A percentile compares a stretch with the other conserved stretches of the same genome.
phyloP scores from a whole-genome alignment of 2,329 filamentous ascomycete genomes.

The Cercospora canescens region DNA sequence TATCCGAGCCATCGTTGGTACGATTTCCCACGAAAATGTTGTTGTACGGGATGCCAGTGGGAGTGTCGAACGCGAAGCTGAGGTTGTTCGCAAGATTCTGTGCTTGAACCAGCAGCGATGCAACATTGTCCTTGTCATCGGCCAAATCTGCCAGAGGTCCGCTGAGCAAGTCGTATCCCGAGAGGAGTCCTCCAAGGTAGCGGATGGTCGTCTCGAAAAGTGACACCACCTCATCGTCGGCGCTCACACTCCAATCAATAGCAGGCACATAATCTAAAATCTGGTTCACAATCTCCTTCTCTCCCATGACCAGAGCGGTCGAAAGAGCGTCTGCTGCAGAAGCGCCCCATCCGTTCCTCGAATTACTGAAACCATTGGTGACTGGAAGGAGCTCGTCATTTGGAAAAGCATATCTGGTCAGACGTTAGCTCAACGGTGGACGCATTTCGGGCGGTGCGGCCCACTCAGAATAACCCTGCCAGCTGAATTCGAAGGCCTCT shows the following conservation, averaged over 20 bases:
- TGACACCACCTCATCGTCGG: constrained; percentile 60
- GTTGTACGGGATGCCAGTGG: constrained; percentile 73
- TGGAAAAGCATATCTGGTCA: constrained; percentile 51
- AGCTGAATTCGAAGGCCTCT: constrained; percentile 68
- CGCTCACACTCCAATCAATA: constrained; percentile 79
- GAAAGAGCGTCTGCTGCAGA: constrained; percentile 79
- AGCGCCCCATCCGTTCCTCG: constrained; percentile 80
- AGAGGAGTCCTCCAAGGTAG: constrained; percentile 78
- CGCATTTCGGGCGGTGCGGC: not conserved
- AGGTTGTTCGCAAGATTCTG: constrained; percentile 69
- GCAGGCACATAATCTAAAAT: constrained; percentile 70
- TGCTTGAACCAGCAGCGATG: constrained; percentile 66
- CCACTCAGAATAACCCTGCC: constrained; percentile 55
- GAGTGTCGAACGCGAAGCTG: constrained; percentile 75
- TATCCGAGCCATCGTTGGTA: constrained; percentile 48
- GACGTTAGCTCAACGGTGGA: not conserved
- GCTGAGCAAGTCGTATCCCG: constrained; percentile 71
- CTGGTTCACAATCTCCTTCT: constrained; percentile 64
- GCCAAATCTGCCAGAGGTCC: constrained; percentile 54
- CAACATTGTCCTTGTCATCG: constrained; percentile 48
- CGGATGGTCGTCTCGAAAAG: constrained; percentile 91
- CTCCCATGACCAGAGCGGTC: constrained; percentile 77
- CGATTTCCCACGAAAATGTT: constrained; percentile 59
- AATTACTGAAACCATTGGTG: constrained; percentile 65
- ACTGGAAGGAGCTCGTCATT: constrained; percentile 62